Percentiles rank a stretch among this genome's conserved stretches.
Evolutionary conservation across 129 eudicot genomes (phyloP).

Genomic region (Dittrichia graveolens): DNA sequence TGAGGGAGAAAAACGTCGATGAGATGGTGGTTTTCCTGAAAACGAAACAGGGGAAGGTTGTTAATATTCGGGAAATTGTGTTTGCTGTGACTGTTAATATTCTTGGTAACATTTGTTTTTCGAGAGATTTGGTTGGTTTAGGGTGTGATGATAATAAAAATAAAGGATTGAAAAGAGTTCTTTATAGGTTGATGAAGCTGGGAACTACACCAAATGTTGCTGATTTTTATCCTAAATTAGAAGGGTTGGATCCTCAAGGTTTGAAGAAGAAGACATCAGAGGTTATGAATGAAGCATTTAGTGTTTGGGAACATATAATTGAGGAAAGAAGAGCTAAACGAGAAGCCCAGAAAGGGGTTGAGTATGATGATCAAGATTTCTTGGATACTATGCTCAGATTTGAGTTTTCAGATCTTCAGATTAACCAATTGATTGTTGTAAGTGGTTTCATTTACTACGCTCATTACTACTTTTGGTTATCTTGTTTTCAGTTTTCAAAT

Average conservation of each 20-base stretch:
- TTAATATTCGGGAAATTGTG: constrained; percentile 34
- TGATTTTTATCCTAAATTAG: constrained; percentile 39
- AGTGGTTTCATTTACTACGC: background rate
- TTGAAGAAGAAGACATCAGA: constrained; percentile 28
- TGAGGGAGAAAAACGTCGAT: constrained; percentile 30
- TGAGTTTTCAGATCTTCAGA: constrained; percentile 42
- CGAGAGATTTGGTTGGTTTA: constrained; percentile 29
- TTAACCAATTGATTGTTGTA: constrained; percentile 41
- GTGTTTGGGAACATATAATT: constrained; percentile 33
- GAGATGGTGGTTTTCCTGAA: constrained; percentile 29
- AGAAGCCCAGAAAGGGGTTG: constrained; percentile 5
- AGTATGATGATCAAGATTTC: constrained; percentile 27
- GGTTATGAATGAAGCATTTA: constrained; percentile 32
- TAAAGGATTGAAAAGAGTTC: constrained; percentile 29
- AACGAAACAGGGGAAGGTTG: constrained; percentile 25
- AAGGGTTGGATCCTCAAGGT: constrained; percentile 36
- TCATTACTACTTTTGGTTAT: too few relatives aligned
- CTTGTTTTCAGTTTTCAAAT: background rate
- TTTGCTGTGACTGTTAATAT: constrained; percentile 36
- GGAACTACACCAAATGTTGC: constrained; percentile 37
- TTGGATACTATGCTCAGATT: constrained; percentile 36
- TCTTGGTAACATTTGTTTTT: constrained; percentile 41
- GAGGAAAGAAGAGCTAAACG: constrained; percentile 22
- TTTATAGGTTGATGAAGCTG: constrained; percentile 34
- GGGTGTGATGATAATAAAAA: background rate